A percentile compares a stretch with the other conserved stretches of the same genome.
Conservation (phyloP, 169 alveolate species). For the Eimeria falciformis region DNA sequence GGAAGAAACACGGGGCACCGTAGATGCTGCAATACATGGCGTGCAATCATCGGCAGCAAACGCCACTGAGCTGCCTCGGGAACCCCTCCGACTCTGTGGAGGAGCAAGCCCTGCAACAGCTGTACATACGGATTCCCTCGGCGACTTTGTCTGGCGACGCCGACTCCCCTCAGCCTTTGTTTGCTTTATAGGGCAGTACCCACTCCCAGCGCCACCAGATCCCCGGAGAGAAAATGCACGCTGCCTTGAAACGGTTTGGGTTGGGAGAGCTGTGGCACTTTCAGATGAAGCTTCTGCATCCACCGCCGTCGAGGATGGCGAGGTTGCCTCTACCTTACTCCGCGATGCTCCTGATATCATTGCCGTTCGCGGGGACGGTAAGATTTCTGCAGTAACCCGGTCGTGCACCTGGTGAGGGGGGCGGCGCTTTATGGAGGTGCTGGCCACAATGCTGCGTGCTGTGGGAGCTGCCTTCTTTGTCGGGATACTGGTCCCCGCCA, state of each 20-base stretch:
- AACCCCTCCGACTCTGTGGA: slow-evolving; percentile 19
- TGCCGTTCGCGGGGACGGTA: too few relatives aligned
- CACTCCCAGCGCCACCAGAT: not conserved
- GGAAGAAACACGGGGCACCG: slow-evolving; percentile 27
- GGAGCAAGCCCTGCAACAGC: slow-evolving; percentile 22
- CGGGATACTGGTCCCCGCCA: too few relatives aligned
- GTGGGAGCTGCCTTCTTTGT: too few relatives aligned
- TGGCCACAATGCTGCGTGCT: too few relatives aligned
- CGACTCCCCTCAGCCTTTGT: slow-evolving; percentile 3
- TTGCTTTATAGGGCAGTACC: not conserved
- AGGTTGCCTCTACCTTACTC: slow-evolving; percentile 8
- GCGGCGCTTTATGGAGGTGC: too few relatives aligned
- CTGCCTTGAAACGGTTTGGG: slow-evolving; percentile 26
- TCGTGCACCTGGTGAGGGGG: too few relatives aligned
- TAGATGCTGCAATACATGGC: slow-evolving; percentile 54
- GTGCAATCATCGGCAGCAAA: slow-evolving; percentile 22
- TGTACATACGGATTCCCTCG: not conserved
- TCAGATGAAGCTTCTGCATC: slow-evolving; percentile 29
- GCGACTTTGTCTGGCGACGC: slow-evolving; percentile 11
- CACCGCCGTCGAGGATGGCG: slow-evolving; percentile 19
- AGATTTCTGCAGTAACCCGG: too few relatives aligned
- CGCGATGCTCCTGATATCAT: not conserved
- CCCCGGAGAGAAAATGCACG: slow-evolving; percentile 1
- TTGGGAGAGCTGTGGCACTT: not conserved
- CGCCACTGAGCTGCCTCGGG: slow-evolving; percentile 66